Percentiles rank a stretch among this genome's conserved stretches.
Evolutionary conservation across 2,329 filamentous ascomycete genomes (phyloP).

Genomic region (Fusarium dimerum): DNA sequence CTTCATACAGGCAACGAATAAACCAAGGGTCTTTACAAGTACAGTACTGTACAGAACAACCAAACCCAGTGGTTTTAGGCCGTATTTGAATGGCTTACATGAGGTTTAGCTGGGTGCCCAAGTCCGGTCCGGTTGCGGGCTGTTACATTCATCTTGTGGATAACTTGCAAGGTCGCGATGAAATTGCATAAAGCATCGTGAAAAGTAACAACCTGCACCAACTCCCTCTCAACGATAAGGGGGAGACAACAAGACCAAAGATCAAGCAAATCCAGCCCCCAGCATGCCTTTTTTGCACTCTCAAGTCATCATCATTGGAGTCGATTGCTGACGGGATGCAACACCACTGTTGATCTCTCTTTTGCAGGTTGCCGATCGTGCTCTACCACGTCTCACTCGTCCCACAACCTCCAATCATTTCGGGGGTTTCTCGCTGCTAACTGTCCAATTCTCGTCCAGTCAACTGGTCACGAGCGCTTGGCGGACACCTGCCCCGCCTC

Average conservation of each 20-base stretch:
- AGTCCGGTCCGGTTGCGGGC: background rate
- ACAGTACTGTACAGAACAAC: background rate
- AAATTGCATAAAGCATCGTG: background rate
- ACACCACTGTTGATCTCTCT: conserved; percentile 15
- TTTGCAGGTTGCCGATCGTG: conserved; percentile 21
- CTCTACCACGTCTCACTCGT: conserved; percentile 13
- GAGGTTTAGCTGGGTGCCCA: background rate
- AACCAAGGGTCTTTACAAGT: background rate
- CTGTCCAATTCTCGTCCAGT: conserved; percentile 5
- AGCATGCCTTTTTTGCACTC: conserved; percentile 2
- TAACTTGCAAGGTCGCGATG: background rate
- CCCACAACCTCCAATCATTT: conserved; percentile 17
- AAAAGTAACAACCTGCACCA: background rate
- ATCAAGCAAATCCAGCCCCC: conserved; percentile 1
- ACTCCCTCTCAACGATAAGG: background rate
- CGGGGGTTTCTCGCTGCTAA: conserved; percentile 21
- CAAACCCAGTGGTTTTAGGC: background rate
- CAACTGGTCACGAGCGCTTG: conserved; percentile 19
- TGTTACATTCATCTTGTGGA: background rate
- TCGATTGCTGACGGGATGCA: conserved; percentile 11
- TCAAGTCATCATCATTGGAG: conserved; percentile 10
- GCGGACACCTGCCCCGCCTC: conserved; percentile 22
- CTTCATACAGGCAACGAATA: background rate
- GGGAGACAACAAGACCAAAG: background rate
- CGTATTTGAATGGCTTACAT: background rate